Evolutionary conservation across 345 rosid genomes (phyloP).

Genomic region (Arabidopsis thaliana): TAIR10.1 NC_003075.7:2548001-2548500

Average conservation of each 20-base stretch:
- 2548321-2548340: constrained; percentile 4
- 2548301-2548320: constrained; percentile 20
- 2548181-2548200: constrained; percentile 27
- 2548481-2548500: background rate
- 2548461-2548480: constrained; percentile 24
- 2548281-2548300: constrained; percentile 18
- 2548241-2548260: constrained; percentile 37
- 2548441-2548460: background rate
- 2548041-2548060: constrained; percentile 14
- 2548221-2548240: constrained; percentile 11
- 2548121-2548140: constrained; percentile 8
- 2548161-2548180: constrained; percentile 24
- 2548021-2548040: background rate
- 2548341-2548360: background rate
- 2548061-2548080: constrained; percentile 4
- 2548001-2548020: constrained; percentile 1
- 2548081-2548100: constrained; percentile 12
- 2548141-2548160: constrained; percentile 37
- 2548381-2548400: background rate
- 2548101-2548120: constrained; percentile 7
- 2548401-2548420: background rate
- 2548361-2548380: constrained; percentile 3
- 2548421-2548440: background rate
- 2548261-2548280: constrained; percentile 15
- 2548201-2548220: constrained; percentile 24